Conservation (phyloP, 2,329 filamentous ascomycete genomes). For the Metarhizium anisopliae region DNA sequence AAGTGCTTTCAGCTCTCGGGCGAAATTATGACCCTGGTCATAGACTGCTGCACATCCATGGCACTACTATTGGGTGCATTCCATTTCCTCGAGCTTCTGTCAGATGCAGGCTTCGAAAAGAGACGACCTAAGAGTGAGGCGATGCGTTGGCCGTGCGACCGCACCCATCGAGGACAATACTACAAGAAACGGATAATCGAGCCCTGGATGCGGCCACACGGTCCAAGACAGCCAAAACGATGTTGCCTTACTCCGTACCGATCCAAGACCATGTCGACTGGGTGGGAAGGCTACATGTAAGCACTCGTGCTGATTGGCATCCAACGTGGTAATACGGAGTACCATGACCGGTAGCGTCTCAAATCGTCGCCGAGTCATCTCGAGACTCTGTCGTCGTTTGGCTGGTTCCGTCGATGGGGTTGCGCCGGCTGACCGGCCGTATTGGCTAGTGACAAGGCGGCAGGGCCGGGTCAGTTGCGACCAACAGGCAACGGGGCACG, state of each 20-base stretch:
- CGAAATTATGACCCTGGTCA: background rate
- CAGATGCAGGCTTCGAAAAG: background rate
- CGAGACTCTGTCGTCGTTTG: background rate
- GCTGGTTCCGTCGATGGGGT: background rate
- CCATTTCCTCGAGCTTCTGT: background rate
- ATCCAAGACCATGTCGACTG: background rate
- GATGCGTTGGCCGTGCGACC: background rate
- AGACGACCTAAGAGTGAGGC: background rate
- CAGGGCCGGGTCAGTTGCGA: background rate
- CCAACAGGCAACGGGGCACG: background rate
- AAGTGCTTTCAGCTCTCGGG: background rate
- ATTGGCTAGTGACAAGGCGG: background rate
- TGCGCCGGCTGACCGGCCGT: no score
- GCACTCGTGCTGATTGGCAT: background rate
- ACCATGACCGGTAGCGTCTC: background rate
- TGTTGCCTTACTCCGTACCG: background rate
- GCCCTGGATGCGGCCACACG: slow-evolving; percentile 1
- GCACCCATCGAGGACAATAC: background rate
- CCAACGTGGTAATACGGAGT: background rate
- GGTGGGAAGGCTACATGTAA: background rate
- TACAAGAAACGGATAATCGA: background rate
- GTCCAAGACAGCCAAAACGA: background rate
- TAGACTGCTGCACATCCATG: background rate
- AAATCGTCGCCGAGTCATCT: background rate
- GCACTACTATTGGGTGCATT: background rate